Conservation (phyloP, 108 stramenopile species). For the Discostella stelligeroides region DNA sequence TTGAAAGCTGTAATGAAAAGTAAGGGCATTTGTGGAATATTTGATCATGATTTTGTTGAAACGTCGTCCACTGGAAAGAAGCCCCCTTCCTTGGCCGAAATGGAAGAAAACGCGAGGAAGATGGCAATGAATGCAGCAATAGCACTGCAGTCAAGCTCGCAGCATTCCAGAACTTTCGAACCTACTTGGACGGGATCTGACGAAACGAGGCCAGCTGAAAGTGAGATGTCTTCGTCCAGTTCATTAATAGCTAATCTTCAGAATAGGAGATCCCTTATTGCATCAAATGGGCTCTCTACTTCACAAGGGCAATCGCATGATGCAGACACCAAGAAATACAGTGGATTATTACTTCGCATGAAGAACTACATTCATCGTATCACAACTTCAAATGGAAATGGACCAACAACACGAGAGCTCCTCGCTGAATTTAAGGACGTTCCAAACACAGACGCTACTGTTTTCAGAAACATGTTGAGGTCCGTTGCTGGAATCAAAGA, state of each 20-base stretch:
- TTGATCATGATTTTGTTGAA: conserved; percentile 61
- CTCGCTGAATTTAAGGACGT: conserved; percentile 70
- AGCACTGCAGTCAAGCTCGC: conserved; percentile 60
- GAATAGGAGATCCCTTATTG: conserved; percentile 53
- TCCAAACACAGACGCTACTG: conserved; percentile 60
- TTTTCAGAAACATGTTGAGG: conserved; percentile 71
- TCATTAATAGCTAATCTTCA: conserved; percentile 62
- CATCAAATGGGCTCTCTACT: conserved; percentile 26
- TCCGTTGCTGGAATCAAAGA: conserved; percentile 61
- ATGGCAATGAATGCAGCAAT: conserved; percentile 65
- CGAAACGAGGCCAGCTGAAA: conserved; percentile 45
- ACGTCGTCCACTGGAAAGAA: conserved; percentile 49
- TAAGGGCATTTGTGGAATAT: conserved; percentile 79
- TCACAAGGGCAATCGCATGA: conserved; percentile 10
- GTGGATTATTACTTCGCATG: conserved; percentile 55
- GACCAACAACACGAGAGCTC: conserved; percentile 71
- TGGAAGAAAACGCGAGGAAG: conserved; percentile 78
- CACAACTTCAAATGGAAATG: conserved; percentile 27
- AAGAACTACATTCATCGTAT: conserved; percentile 49
- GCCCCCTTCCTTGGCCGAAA: conserved; percentile 56
- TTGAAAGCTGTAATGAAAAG: conserved; percentile 73
- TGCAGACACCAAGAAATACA: no score
- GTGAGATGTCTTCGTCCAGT: conserved; percentile 41
- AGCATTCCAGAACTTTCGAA: conserved; percentile 36
- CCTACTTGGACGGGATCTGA: conserved; percentile 74